Conservation (phyloP, 495 filamentous ascomycete species). For the Penicillium turbatum region DNA sequence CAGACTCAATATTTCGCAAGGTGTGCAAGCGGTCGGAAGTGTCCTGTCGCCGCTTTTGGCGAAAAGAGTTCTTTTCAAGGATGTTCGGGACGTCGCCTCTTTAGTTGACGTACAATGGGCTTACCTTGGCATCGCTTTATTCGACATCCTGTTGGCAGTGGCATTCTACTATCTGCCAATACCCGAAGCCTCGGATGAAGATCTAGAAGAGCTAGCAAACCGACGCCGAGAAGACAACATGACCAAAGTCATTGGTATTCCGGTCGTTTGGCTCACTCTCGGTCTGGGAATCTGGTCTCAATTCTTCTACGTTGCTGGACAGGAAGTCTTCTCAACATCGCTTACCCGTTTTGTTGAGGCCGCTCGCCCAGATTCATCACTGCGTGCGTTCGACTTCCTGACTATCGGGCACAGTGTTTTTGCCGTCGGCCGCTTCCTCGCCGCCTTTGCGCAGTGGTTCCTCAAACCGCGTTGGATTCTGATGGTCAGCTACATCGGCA, state of each 20-base stretch:
- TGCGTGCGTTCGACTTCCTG: slow-evolving; percentile 41
- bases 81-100: slow-evolving; percentile 46
- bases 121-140: slow-evolving; percentile 64
- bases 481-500: slow-evolving; percentile 50
- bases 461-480: slow-evolving; percentile 63
- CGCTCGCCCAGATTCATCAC: slow-evolving; percentile 28
- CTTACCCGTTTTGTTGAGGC: slow-evolving; percentile 40
- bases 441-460: slow-evolving; percentile 50
- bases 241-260: slow-evolving; percentile 40
- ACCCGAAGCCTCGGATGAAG: slow-evolving; percentile 63
- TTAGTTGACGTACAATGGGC: slow-evolving; percentile 68
- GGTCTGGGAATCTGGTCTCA: slow-evolving; percentile 53
- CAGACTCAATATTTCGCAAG: slow-evolving; percentile 63
- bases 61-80: slow-evolving; percentile 56
- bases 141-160: slow-evolving; percentile 59
- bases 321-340: slow-evolving; percentile 53
- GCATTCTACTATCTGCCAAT: slow-evolving; percentile 62
- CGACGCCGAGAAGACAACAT: slow-evolving; percentile 49
- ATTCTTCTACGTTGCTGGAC: slow-evolving; percentile 63
- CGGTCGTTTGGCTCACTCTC: slow-evolving; percentile 55
- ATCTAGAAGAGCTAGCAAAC: slow-evolving; percentile 53
- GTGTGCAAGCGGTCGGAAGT: slow-evolving; percentile 62
- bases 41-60: slow-evolving; percentile 59
- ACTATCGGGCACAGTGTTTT: slow-evolving; percentile 58
- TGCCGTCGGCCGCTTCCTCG: slow-evolving; percentile 58